Evolutionary conservation across 257 asterid genomes (phyloP).

Genomic region (Nicotiana otophora): DNA sequence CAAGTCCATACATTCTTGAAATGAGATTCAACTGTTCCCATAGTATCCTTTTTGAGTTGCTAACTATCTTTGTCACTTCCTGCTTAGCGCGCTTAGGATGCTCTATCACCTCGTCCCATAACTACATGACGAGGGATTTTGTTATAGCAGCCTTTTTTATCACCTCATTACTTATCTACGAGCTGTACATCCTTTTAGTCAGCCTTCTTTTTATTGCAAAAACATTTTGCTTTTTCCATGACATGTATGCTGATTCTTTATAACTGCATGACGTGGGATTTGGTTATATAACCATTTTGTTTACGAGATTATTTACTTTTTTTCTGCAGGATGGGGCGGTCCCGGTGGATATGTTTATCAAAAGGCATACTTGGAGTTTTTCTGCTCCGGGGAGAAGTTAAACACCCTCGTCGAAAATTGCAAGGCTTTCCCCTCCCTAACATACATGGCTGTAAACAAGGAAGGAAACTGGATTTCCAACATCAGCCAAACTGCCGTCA

Average conservation of each 20-base stretch:
- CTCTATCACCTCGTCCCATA: too few relatives aligned
- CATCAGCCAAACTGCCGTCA: constrained; percentile 44
- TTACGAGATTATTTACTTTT: neutral
- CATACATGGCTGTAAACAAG: constrained; percentile 84
- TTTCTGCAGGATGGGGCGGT: constrained; percentile 84
- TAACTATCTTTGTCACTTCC: too few relatives aligned
- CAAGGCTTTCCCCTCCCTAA: constrained; percentile 53
- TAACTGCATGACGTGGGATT: neutral
- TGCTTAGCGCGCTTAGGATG: too few relatives aligned
- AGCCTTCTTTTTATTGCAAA: too few relatives aligned
- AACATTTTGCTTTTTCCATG: too few relatives aligned
- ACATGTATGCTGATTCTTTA: neutral
- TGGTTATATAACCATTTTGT: neutral
- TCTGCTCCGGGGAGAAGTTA: constrained; percentile 65
- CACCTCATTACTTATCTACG: too few relatives aligned
- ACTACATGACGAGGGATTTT: too few relatives aligned
- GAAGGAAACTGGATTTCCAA: constrained; percentile 66
- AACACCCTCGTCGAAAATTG: constrained; percentile 52
- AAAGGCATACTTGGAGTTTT: constrained; percentile 88
- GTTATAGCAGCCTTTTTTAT: too few relatives aligned
- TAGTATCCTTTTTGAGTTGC: too few relatives aligned
- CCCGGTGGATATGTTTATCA: constrained; percentile 93
- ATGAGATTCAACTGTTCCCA: neutral
- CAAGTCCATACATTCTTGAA: neutral
- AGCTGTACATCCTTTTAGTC: too few relatives aligned